A percentile compares a stretch with the other conserved stretches of the same genome.
phyloP scores from a whole-genome alignment of 129 eudicot genomes.

The Arctium lappa region DNA sequence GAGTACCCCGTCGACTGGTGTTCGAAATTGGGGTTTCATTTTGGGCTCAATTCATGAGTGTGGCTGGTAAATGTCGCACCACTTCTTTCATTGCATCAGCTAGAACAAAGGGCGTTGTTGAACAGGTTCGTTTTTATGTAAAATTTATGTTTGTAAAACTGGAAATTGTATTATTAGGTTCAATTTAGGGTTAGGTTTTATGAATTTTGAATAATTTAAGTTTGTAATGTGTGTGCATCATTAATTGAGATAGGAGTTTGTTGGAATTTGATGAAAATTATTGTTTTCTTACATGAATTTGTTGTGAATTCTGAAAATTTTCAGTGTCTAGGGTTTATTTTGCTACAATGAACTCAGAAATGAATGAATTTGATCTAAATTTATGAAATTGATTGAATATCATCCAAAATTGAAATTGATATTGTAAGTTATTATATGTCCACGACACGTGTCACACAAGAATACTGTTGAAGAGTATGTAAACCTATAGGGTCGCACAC shows the following conservation, averaged over 20 bases:
- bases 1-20: conserved; percentile 49
- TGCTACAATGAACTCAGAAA: too few species aligned
- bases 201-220: background rate
- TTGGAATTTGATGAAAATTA: background rate
- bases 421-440: too few species aligned
- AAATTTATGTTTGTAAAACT: background rate
- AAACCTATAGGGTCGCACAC: too few species aligned
- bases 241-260: background rate
- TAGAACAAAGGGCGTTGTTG: conserved; percentile 62
- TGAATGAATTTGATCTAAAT: too few species aligned
- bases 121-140: conserved; percentile 42
- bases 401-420: too few species aligned
- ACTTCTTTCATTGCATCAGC: conserved; percentile 79
- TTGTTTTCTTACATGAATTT: background rate
- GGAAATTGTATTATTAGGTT: background rate
- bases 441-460: too few species aligned
- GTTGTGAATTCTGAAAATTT: too few species aligned
- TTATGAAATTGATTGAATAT: too few species aligned
- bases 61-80: conserved; percentile 46
- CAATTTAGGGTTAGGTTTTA: conserved; percentile 10
- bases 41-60: conserved; percentile 52
- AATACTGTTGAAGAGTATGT: too few species aligned
- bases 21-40: conserved; percentile 74
- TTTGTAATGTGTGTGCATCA: background rate
- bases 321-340: too few species aligned